Evolutionary conservation across 306 rosid genomes (phyloP).

Genomic region (Fragaria nilgerrensis): DNA sequence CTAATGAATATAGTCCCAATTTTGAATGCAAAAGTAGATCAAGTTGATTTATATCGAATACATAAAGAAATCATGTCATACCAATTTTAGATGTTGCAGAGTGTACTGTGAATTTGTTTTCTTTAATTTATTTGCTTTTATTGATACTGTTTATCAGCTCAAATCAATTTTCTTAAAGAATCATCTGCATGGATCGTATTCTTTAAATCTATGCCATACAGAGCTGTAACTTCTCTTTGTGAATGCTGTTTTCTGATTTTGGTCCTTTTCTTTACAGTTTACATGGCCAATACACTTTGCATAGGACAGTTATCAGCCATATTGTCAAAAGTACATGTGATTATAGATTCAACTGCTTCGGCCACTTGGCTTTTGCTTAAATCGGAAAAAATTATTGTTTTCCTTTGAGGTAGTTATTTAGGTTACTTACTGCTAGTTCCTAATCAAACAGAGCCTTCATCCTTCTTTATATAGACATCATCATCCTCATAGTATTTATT

Average conservation of each 20-base stretch:
- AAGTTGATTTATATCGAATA: constrained; percentile 6
- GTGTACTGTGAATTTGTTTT: background rate
- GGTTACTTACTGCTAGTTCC: background rate
- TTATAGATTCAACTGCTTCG: background rate
- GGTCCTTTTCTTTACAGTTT: background rate
- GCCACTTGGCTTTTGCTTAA: background rate
- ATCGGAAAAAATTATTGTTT: background rate
- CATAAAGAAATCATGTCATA: constrained; percentile 10
- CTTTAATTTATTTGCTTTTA: background rate
- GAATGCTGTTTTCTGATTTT: background rate
- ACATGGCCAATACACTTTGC: too few relatives aligned
- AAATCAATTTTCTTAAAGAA: background rate
- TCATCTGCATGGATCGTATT: background rate
- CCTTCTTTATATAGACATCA: background rate
- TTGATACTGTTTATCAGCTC: background rate
- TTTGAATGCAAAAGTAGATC: constrained; percentile 5
- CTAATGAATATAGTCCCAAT: constrained; percentile 11
- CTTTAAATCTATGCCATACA: background rate
- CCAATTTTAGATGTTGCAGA: constrained; percentile 5
- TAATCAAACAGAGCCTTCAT: background rate
- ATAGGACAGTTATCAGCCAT: background rate
- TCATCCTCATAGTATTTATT: background rate
- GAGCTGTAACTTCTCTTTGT: background rate
- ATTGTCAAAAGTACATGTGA: background rate
- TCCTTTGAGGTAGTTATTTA: background rate